Percentiles rank a stretch among this genome's conserved stretches.
Conservation (phyloP, 768 basidiomycete genomes). For the Boletus reticuloceps region DNA sequence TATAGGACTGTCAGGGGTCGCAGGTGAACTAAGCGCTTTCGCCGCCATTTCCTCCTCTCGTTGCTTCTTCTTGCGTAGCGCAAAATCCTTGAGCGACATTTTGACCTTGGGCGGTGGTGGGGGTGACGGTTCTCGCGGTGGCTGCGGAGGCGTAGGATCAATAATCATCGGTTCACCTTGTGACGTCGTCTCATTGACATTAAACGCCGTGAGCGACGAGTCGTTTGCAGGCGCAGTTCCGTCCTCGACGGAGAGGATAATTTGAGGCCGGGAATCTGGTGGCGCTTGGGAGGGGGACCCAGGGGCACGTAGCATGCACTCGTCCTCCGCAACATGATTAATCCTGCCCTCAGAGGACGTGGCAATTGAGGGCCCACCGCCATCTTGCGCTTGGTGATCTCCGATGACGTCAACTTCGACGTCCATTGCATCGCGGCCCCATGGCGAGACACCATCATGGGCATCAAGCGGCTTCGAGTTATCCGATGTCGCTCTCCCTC, state of each 20-base stretch:
- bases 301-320: background rate
- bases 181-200: background rate
- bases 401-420: constrained; percentile 14
- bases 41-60: constrained; percentile 43
- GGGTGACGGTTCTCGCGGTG: constrained; percentile 23
- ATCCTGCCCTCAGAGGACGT: background rate
- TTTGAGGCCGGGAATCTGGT: background rate
- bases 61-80: constrained; percentile 51
- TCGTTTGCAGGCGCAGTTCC: background rate
- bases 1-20: constrained; percentile 8
- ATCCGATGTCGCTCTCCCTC: background rate
- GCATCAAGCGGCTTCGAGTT: background rate
- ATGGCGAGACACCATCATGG: background rate
- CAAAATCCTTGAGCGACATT: constrained; percentile 58
- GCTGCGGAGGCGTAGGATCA: constrained; percentile 6
- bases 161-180: constrained; percentile 9
- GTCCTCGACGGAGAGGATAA: background rate
- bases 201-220: background rate
- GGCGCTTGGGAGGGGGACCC: constrained; percentile 3
- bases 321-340: background rate
- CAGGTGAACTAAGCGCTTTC: constrained; percentile 26
- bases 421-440: constrained; percentile 21
- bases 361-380: background rate
- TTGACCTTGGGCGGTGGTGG: constrained; percentile 49
- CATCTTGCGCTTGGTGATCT: background rate